A percentile compares a stretch with the other conserved stretches of the same genome.
Evolutionary conservation across 2,329 filamentous ascomycete genomes (phyloP).

Genomic region (Pseudocercospora crystallina): DNA sequence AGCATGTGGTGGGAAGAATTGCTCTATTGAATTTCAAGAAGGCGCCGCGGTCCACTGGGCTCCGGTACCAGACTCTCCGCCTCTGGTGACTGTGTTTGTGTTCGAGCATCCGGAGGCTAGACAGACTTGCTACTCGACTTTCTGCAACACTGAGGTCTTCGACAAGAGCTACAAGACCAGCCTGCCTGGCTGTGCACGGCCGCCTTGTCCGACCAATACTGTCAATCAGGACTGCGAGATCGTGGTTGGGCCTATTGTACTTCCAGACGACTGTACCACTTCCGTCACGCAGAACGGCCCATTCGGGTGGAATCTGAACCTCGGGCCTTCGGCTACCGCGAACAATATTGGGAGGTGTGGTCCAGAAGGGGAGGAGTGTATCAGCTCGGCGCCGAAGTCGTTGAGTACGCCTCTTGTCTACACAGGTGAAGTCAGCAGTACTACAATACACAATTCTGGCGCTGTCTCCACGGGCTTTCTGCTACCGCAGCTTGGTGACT

Average conservation of each 20-base stretch:
- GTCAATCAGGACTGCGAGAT: constrained; percentile 27
- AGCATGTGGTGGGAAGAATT: constrained; percentile 17
- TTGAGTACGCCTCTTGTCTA: constrained; percentile 20
- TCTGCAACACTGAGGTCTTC: constrained; percentile 25
- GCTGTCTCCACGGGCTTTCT: constrained; percentile 14
- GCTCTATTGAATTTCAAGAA: constrained; percentile 22
- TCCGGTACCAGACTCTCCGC: constrained; percentile 4
- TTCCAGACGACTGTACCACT: constrained; percentile 17
- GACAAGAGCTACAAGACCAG: constrained; percentile 18
- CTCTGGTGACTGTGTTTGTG: constrained; percentile 16
- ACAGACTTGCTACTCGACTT: constrained; percentile 24
- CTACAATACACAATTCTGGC: neutral
- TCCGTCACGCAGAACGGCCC: constrained; percentile 23
- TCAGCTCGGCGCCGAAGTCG: constrained; percentile 3
- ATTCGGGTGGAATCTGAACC: constrained; percentile 24
- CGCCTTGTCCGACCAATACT: constrained; percentile 25
- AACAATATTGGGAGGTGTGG: constrained; percentile 16
- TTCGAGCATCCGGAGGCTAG: constrained; percentile 19
- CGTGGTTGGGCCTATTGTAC: constrained; percentile 20
- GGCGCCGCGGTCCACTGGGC: constrained; percentile 22
- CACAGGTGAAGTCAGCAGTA: constrained; percentile 15
- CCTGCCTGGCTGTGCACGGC: constrained; percentile 9
- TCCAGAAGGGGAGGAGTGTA: constrained; percentile 12
- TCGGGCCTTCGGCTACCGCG: constrained; percentile 21
- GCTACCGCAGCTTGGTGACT: constrained; percentile 19